A percentile compares a stretch with the other conserved stretches of the same genome.
phyloP scores from a whole-genome alignment of 2,329 filamentous ascomycete species.

The Aspergillus sp. region DNA sequence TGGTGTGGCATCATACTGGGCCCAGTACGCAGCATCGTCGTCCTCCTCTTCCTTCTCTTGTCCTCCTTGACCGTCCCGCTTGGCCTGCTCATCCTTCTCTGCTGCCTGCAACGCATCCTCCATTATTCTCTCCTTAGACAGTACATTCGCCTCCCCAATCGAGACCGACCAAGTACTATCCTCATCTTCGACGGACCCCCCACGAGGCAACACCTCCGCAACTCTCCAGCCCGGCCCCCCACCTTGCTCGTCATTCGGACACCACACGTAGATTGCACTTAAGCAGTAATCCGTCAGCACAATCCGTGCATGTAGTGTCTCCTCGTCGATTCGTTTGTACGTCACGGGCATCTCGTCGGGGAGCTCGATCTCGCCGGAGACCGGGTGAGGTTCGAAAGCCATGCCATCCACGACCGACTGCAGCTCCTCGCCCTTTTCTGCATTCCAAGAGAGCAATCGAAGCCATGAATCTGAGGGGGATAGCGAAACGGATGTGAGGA shows the following conservation, averaged over 20 bases:
- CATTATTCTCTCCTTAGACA: constrained; percentile 28
- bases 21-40: constrained; percentile 59
- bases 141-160: constrained; percentile 48
- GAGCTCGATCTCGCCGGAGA: constrained; percentile 57
- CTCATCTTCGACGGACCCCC: constrained; percentile 42
- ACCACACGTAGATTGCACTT: constrained; percentile 53
- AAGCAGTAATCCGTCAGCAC: constrained; percentile 49
- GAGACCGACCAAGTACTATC: constrained; percentile 43
- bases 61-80: constrained; percentile 2
- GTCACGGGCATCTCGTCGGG: constrained; percentile 47
- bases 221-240: constrained; percentile 49
- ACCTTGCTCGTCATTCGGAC: constrained; percentile 48
- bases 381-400: constrained; percentile 54
- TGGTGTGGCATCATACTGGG: constrained; percentile 52
- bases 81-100: constrained; percentile 12
- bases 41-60: constrained; percentile 40
- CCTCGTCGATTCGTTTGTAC: constrained; percentile 53
- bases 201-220: constrained; percentile 49
- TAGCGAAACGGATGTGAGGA: constrained; percentile 41
- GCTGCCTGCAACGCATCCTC: constrained; percentile 29
- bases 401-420: constrained; percentile 47
- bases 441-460: constrained; percentile 52
- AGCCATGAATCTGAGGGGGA: constrained; percentile 49
- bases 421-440: constrained; percentile 44
- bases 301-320: constrained; percentile 52